Percentiles rank a stretch among this genome's conserved stretches.
Evolutionary conservation across 1,139 yeast species (phyloP).

Genomic region (Nakaseomyces glabratus): DNA sequence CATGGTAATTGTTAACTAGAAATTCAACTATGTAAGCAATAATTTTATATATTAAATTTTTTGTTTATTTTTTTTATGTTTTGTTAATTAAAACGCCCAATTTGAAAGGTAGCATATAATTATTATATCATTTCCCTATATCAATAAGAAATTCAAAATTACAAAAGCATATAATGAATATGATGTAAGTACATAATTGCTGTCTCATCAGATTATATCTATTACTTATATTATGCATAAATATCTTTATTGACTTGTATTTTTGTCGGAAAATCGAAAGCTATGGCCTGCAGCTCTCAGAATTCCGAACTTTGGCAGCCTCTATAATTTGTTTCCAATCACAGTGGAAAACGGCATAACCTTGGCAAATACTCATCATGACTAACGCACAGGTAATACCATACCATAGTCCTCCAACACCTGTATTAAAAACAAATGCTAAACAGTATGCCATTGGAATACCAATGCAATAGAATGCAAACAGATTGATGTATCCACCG

Average conservation of each 20-base stretch:
- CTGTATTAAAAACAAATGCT: constrained; percentile 47
- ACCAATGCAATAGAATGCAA: constrained; percentile 64
- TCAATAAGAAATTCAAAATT: too few relatives aligned
- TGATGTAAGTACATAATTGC: too few relatives aligned
- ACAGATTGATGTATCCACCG: constrained; percentile 71
- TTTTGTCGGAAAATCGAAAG: neutral
- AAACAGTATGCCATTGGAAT: constrained; percentile 64
- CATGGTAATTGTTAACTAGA: too few relatives aligned
- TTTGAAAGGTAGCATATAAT: too few relatives aligned
- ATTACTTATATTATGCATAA: too few relatives aligned
- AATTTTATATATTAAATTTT: too few relatives aligned
- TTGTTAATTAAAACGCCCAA: too few relatives aligned
- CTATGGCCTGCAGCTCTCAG: constrained; percentile 38
- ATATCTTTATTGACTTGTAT: neutral
- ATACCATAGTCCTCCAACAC: constrained; percentile 73
- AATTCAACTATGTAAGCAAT: too few relatives aligned
- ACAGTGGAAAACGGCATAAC: constrained; percentile 33
- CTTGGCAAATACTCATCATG: constrained; percentile 56
- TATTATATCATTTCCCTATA: too few relatives aligned
- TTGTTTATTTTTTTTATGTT: too few relatives aligned
- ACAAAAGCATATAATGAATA: too few relatives aligned
- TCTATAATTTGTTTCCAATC: constrained; percentile 32
- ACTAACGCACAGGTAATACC: constrained; percentile 73
- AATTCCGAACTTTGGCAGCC: constrained; percentile 36
- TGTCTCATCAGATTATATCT: too few relatives aligned